Evolutionary conservation across 257 asterid species (phyloP).

Genomic region (Verbascum thapsus): DNA sequence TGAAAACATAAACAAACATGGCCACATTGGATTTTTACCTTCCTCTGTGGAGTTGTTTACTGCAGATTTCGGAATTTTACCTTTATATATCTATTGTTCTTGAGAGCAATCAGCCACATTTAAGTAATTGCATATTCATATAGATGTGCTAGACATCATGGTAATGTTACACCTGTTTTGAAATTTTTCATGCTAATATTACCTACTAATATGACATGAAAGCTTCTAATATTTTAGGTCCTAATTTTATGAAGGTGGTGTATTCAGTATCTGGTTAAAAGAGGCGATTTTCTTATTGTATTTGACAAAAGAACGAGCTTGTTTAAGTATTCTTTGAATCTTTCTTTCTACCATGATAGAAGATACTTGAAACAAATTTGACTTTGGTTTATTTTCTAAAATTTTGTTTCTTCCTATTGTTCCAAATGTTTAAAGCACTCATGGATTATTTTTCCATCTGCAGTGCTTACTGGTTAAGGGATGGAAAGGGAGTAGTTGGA

Average conservation of each 20-base stretch:
- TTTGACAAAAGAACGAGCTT: background rate
- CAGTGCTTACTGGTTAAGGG: conserved; percentile 89
- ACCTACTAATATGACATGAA: conserved; percentile 5
- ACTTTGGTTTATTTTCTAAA: background rate
- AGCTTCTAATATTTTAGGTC: background rate
- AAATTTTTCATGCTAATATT: background rate
- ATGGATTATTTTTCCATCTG: background rate
- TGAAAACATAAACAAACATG: too few relatives aligned
- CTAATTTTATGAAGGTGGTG: background rate
- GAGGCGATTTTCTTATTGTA: background rate
- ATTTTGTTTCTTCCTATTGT: background rate
- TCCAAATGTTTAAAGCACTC: conserved; percentile 3
- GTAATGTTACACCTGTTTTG: conserved; percentile 4
- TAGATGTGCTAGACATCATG: background rate
- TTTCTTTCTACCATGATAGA: background rate
- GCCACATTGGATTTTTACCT: background rate
- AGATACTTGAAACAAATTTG: background rate
- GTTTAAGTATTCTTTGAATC: background rate
- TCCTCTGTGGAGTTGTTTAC: background rate
- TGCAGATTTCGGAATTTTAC: background rate
- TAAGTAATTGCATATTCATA: background rate
- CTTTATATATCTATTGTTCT: background rate
- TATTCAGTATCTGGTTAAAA: background rate
- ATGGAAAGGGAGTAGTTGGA: conserved; percentile 93
- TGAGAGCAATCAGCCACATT: conserved; percentile 5